phyloP scores from a whole-genome alignment of 2,329 filamentous ascomycete species.

The Cladosporium velox region DNA sequence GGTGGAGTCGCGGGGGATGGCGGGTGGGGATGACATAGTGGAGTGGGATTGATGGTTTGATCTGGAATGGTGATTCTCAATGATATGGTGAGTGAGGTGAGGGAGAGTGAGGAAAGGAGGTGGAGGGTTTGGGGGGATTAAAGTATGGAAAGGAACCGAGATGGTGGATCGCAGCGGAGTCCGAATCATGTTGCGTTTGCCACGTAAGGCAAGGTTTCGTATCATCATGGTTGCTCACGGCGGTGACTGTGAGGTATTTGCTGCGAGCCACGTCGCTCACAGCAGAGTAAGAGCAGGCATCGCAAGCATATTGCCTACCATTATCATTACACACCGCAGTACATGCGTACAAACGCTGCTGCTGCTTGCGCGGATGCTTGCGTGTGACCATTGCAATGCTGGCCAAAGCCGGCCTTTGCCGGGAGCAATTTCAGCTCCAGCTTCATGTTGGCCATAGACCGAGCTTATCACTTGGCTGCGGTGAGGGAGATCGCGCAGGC shows the following conservation, averaged over 20 bases:
- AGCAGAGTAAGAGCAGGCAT: neutral
- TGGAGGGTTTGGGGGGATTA: neutral
- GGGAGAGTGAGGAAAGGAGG: neutral
- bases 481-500: slow-evolving; percentile 1
- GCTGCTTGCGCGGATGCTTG: neutral
- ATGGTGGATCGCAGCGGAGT: slow-evolving; percentile 11
- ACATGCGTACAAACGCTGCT: neutral
- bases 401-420: slow-evolving; percentile 6
- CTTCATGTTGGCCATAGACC: neutral
- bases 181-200: neutral
- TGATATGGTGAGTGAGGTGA: neutral
- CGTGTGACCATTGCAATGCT: neutral
- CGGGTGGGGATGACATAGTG: slow-evolving; percentile 6
- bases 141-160: slow-evolving; percentile 18
- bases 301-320: neutral
- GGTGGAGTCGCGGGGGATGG: slow-evolving; percentile 13
- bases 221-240: neutral
- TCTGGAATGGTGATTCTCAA: neutral
- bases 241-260: neutral
- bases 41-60: neutral
- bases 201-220: slow-evolving; percentile 3
- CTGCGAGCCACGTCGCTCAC: neutral
- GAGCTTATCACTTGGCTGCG: slow-evolving; percentile 8
- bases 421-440: neutral
- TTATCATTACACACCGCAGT: neutral